Percentiles rank a stretch among this genome's conserved stretches.
phyloP scores from a whole-genome alignment of 306 rosid species.

The Cotoneaster glaucophyllus region DNA sequence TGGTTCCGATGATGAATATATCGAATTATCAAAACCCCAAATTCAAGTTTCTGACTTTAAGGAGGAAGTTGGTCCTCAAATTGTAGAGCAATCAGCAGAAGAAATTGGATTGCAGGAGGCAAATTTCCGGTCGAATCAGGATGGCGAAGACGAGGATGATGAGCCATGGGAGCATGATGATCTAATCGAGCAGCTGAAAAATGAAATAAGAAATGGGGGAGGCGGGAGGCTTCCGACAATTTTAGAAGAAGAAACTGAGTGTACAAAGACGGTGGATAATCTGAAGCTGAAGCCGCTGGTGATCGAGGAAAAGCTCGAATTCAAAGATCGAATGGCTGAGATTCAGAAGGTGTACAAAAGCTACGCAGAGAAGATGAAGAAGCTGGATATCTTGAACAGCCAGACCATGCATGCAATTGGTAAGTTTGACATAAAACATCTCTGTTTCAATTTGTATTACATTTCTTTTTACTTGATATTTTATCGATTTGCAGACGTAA shows the following conservation, averaged over 20 bases:
- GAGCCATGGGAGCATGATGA: conserved; percentile 64
- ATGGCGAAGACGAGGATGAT: conserved; percentile 29
- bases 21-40: conserved; percentile 38
- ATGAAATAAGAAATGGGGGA: conserved; percentile 61
- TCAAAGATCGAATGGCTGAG: conserved; percentile 52
- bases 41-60: conserved; percentile 8
- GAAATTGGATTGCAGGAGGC: conserved; percentile 20
- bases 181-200: conserved; percentile 59
- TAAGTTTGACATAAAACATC: conserved; percentile 12
- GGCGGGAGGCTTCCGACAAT: conserved; percentile 76
- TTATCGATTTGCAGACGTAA: not conserved
- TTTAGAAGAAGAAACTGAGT: conserved; percentile 48
- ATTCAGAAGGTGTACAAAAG: conserved; percentile 48
- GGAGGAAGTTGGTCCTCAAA: not conserved
- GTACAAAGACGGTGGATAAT: conserved; percentile 27
- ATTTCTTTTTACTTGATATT: no score
- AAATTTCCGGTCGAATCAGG: conserved; percentile 16
- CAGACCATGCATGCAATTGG: conserved; percentile 89
- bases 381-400: conserved; percentile 72
- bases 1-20: conserved; percentile 21
- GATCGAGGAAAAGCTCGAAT: conserved; percentile 46
- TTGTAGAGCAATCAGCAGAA: conserved; percentile 13
- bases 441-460: not conserved
- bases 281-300: conserved; percentile 33
- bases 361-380: conserved; percentile 69